Percentiles rank a stretch among this genome's conserved stretches.
These are phyloP conservation scores for Podila verticillata DNA, from an alignment of 192 early-diverging fungal genomes.

Conservation along the genomic window DNA sequence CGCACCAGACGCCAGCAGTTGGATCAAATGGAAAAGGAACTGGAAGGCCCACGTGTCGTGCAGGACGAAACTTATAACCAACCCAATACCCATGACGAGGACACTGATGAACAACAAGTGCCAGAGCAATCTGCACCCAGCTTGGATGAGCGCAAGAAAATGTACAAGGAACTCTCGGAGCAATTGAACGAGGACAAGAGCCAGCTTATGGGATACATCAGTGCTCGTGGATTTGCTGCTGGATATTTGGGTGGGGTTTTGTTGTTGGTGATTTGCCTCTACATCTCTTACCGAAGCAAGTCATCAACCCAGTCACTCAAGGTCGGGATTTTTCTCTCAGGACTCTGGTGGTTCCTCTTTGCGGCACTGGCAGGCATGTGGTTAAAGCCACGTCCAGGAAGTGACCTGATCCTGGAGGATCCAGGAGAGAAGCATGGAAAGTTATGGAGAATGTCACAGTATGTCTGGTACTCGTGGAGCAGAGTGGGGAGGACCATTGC, in stretches of 20 bases:
- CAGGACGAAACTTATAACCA: background rate
- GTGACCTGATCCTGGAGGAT: conserved; percentile 49
- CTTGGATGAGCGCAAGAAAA: conserved; percentile 8
- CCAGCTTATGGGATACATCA: conserved; percentile 52
- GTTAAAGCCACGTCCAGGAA: conserved; percentile 56
- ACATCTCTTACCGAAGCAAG: conserved; percentile 47
- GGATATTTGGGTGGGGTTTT: conserved; percentile 60
- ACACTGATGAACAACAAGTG: background rate
- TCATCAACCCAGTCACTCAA: conserved; percentile 51
- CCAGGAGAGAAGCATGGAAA: conserved; percentile 21
- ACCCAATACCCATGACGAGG: background rate
- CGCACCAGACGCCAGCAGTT: conserved; percentile 19
- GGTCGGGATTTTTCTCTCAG: conserved; percentile 57
- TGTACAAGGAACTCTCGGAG: conserved; percentile 12
- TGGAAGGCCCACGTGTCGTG: background rate
- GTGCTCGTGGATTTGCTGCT: conserved; percentile 53
- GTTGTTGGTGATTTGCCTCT: conserved; percentile 53
- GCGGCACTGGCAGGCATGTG: conserved; percentile 51
- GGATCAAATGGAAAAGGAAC: conserved; percentile 2
- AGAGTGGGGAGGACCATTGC: conserved; percentile 52
- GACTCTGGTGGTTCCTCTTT: conserved; percentile 64
- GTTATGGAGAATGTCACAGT: conserved; percentile 28
- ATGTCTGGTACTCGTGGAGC: conserved; percentile 53
- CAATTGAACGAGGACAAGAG: conserved; percentile 38
- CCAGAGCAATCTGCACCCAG: background rate